These are phyloP conservation scores for Beta corolliflora DNA, from an alignment of 179 eudicot genomes.

Conservation along the genomic window DNA sequence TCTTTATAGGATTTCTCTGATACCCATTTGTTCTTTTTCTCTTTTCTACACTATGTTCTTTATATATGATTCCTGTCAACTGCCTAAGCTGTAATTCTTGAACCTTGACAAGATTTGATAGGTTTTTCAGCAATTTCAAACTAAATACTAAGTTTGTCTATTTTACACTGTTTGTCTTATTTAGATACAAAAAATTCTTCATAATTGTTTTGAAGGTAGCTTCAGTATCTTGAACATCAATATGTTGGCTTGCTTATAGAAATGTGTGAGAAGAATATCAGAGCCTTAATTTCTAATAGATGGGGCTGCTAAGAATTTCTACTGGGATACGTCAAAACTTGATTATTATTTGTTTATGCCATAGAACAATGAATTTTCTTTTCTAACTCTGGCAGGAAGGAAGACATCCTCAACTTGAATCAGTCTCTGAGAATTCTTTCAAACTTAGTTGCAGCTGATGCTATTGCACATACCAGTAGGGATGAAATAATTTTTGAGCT, in stretches of 20 bases:
- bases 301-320: background rate
- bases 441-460: slow-evolving; percentile 84
- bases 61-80: background rate
- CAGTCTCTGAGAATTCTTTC: slow-evolving; percentile 86
- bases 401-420: slow-evolving; percentile 51
- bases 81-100: background rate
- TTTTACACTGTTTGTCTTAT: background rate
- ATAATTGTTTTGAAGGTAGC: background rate
- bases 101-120: background rate
- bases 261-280: background rate
- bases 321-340: background rate
- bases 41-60: background rate
- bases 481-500: slow-evolving; percentile 78
- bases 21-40: background rate
- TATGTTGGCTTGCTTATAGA: background rate
- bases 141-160: background rate
- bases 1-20: background rate
- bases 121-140: background rate
- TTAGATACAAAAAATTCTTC: too few relatives aligned
- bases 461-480: slow-evolving; percentile 53
- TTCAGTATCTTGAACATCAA: background rate
- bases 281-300: background rate
- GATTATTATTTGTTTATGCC: background rate
- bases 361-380: background rate
- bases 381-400: slow-evolving; percentile 54